Base-by-base conservation (phyloP, 805 yeast species). In the Tetrapisispora nanseiensis region DNA sequence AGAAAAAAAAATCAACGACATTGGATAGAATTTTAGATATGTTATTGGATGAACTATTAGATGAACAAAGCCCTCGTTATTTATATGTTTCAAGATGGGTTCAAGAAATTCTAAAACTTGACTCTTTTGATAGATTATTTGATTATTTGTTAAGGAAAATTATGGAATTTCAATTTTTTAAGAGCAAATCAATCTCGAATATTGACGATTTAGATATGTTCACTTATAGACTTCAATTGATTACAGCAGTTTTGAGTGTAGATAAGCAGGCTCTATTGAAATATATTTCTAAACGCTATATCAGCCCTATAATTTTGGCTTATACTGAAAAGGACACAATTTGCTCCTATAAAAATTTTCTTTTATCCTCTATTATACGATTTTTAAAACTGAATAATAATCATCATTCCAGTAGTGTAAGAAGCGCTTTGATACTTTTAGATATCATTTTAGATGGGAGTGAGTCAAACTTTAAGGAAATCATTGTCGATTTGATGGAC, bases 21-120 rank as follows among this genome's bases (percentile, higher is more conserved):
- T 62, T 86, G 11, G 63, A 71, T 6, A 69, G 80, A 47, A 92
- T 95, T 0, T 57, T 86, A 6, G 76, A 78, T 46, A 56, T 85
- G 1, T 63, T 85, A 15, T 58, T 89, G 27, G 95, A 87, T 55
- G 82, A 77, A 33, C 57, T 82, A 18, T 59, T 60, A 36, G 67
- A 64, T 37, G 59, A 63, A 5, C 71, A 68, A 33, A 67, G 66
- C 10, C 70, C 74, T 7, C 62, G 68, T 32, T 65, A 66, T 32
- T 51, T 71, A 5, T 55, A 66, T 9, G 71, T 73, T 1, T 61
- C 69, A 2, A 68, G 71, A 40, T 80, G 84, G 75, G 56, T 81
- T 3, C 51, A 62, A 23, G 61, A 65, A 2, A 59, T 68, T 6
- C 43, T 73, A 2, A 62, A 67, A 34, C 64, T 71, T 22, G 87